Evolutionary conservation across 148 eudicot genomes (phyloP).

Genomic region (Hydrangea macrophylla): DNA sequence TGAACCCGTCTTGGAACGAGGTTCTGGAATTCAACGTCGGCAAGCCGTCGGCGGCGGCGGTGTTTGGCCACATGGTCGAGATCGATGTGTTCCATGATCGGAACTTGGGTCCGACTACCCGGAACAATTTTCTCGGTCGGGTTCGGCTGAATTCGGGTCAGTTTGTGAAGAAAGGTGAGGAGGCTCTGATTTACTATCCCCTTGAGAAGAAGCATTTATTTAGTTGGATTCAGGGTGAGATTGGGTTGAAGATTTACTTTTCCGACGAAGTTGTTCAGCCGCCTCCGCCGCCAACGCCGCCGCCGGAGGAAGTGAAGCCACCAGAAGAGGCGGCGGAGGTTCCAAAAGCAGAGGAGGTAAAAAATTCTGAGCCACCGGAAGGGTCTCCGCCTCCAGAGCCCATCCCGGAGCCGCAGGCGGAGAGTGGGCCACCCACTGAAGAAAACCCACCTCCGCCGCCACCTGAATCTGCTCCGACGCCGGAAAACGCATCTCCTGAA

Average conservation of each 20-base stretch:
- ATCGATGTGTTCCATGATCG: conserved; percentile 71
- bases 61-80: conserved; percentile 71
- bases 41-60: conserved; percentile 36
- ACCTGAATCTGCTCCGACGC: conserved; percentile 16
- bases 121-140: conserved; percentile 71
- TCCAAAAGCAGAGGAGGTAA: not conserved
- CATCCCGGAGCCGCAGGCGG: conserved; percentile 1
- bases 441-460: conserved; percentile 19
- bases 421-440: conserved; percentile 14
- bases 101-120: conserved; percentile 62
- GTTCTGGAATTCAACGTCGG: conserved; percentile 58
- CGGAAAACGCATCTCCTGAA: conserved; percentile 7
- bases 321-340: conserved; percentile 1
- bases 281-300: conserved; percentile 21
- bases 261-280: conserved; percentile 40
- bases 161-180: conserved; percentile 80
- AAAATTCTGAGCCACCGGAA: conserved; percentile 17
- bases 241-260: conserved; percentile 78
- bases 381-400: conserved; percentile 13
- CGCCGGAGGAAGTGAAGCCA: conserved; percentile 27
- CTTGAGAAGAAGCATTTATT: conserved; percentile 61
- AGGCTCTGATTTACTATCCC: conserved; percentile 76
- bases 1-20: conserved; percentile 83
- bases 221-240: conserved; percentile 76
- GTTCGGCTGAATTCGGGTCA: conserved; percentile 51